Percentiles rank a stretch among this genome's conserved stretches.
These are phyloP conservation scores for Stephania japonica DNA, from an alignment of 164 flowering plant genomes.

Conservation along the genomic window DNA sequence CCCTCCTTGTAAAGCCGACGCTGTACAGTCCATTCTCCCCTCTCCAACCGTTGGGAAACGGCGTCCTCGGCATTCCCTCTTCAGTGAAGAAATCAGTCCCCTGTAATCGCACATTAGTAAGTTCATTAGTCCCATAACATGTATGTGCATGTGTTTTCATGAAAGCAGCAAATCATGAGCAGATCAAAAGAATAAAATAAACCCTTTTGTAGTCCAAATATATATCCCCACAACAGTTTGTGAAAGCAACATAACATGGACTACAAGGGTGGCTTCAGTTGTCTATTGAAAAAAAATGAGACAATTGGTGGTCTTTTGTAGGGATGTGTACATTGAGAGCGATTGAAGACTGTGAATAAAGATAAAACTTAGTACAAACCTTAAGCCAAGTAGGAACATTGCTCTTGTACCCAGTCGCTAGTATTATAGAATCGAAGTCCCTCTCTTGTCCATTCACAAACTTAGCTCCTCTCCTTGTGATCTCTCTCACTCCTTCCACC, in stretches of 20 bases:
- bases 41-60: constrained; percentile 84
- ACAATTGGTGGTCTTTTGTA: constrained; percentile 39
- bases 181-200: background rate
- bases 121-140: background rate
- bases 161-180: constrained; percentile 10
- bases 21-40: constrained; percentile 69
- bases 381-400: constrained; percentile 96
- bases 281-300: constrained; percentile 14
- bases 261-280: background rate
- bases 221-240: constrained; percentile 14
- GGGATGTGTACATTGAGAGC: constrained; percentile 32
- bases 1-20: constrained; percentile 84
- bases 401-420: constrained; percentile 96
- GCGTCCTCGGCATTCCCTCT: constrained; percentile 79
- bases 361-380: constrained; percentile 37
- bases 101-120: constrained; percentile 27
- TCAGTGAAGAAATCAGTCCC: constrained; percentile 58
- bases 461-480: constrained; percentile 61
- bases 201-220: constrained; percentile 6
- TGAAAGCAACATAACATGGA: constrained; percentile 14
- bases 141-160: constrained; percentile 5
- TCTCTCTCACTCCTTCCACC: constrained; percentile 72
- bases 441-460: constrained; percentile 75
- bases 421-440: constrained; percentile 76
- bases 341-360: constrained; percentile 38